Percentiles rank a stretch among this genome's conserved stretches.
phyloP scores from a whole-genome alignment of 495 filamentous ascomycete species.

The Penicillium simplicissimum region DNA sequence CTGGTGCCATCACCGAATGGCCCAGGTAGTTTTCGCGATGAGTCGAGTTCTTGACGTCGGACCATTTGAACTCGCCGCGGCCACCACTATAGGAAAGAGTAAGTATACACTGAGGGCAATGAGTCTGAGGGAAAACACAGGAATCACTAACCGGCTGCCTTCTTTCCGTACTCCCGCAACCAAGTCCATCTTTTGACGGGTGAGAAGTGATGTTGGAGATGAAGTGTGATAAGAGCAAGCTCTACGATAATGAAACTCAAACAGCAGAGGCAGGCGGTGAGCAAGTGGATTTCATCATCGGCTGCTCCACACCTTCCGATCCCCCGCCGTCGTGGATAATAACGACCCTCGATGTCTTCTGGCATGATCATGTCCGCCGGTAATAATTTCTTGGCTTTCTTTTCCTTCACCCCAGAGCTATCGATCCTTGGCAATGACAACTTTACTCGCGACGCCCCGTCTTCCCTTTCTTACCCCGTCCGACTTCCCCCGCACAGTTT shows the following conservation, averaged over 20 bases:
- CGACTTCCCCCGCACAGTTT: constrained; percentile 8
- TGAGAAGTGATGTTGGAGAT: background rate
- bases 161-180: constrained; percentile 90
- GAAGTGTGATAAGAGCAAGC: background rate
- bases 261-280: constrained; percentile 24
- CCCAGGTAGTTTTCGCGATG: constrained; percentile 98
- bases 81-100: constrained; percentile 63
- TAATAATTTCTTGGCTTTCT: constrained; percentile 8
- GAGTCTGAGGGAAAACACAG: background rate
- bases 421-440: constrained; percentile 27
- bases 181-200: constrained; percentile 74
- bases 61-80: constrained; percentile 92
- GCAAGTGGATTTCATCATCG: constrained; percentile 25
- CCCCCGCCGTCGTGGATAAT: constrained; percentile 19
- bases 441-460: background rate
- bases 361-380: constrained; percentile 25
- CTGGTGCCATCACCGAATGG: constrained; percentile 91
- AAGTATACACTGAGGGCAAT: background rate
- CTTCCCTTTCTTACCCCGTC: background rate
- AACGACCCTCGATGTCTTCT: constrained; percentile 11
- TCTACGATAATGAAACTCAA: background rate
- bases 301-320: constrained; percentile 10
- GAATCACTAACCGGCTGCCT: constrained; percentile 65
- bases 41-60: constrained; percentile 80
- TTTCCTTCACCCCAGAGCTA: background rate